Base-by-base conservation (phyloP, 73 alveolate species). In the Paramecium sonneborni region DNA sequence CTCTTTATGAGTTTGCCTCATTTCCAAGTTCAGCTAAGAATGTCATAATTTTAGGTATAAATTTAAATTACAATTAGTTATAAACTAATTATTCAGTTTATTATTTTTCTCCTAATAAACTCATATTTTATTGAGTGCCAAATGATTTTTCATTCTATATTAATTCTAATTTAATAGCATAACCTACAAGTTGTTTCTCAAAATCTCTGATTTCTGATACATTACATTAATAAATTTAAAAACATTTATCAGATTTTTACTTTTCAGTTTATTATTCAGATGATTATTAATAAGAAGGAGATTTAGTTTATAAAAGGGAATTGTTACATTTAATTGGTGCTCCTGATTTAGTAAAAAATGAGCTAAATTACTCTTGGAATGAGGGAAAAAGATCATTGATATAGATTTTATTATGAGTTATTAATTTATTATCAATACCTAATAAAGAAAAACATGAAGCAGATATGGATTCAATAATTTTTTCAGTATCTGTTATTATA, bases 181-280 rank as follows among this genome's bases (percentile, higher is more conserved):
- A 62, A 2, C 84, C 84, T 26, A 30, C 39, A 62, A 62, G 84
- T 62, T 62, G 8, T 14, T 26, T 30, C 24, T 62, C 84, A 62
- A 30, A 30, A 62, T 62, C 84, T 62, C 12, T 62, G 46, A 62
- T 32, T 30, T 62, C 84, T 10, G 44, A 26, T 3, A 26, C 24
- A 62, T 62, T 62, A 10, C 84, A 62, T 30, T 30, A 30, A 30
- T 30, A 62, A 62, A 32, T 26, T 6, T 10, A 9, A 30, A 4
- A 32, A 12, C 15, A 26, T 3, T 11, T 62, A 30, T 62, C 84
- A 11, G 84, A 62, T 62, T 62, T 62, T 26, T 30, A 62, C 24
- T 32, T 62, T 15, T 72, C 86, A 72, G 57, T 72, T 72, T 72
- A n/a, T 21, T 72, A 34, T 18, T 72, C 38, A 5, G 86, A 72